A percentile compares a stretch with the other conserved stretches of the same genome.
phyloP scores from a whole-genome alignment of 2,329 filamentous ascomycete genomes.

The Macrophomina tecta region DNA sequence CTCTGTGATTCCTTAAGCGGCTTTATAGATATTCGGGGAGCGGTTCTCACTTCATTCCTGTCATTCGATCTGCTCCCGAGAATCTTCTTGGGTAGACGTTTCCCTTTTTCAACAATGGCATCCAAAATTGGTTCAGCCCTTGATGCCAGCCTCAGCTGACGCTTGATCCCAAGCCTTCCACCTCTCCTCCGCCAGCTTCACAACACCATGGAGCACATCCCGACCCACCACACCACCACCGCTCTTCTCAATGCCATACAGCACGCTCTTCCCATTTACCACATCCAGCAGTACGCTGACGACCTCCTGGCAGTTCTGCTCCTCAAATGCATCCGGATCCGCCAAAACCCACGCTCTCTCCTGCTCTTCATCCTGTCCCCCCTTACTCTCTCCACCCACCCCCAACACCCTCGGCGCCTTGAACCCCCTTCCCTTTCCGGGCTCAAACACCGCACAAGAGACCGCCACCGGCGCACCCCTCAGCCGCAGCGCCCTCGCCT shows the following conservation, averaged over 20 bases:
- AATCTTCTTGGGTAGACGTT: not conserved
- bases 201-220: slow-evolving; percentile 65
- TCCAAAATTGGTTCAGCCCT: not conserved
- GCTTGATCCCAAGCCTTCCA: slow-evolving; percentile 64
- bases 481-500: slow-evolving; percentile 64
- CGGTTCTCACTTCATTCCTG: not conserved
- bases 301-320: slow-evolving; percentile 80
- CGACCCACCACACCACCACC: slow-evolving; percentile 76
- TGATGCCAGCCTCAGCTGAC: not conserved
- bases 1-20: no score
- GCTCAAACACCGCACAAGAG: slow-evolving; percentile 76
- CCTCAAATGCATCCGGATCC: slow-evolving; percentile 90
- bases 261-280: slow-evolving; percentile 68
- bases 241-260: slow-evolving; percentile 78
- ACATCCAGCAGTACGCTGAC: slow-evolving; percentile 80
- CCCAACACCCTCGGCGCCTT: slow-evolving; percentile 21
- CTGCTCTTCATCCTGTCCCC: slow-evolving; percentile 41
- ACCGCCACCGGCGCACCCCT: slow-evolving; percentile 74
- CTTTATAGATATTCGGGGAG: no score
- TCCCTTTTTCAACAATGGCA: not conserved
- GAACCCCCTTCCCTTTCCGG: slow-evolving; percentile 31
- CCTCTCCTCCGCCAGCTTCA: slow-evolving; percentile 65
- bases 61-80: not conserved
- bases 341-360: slow-evolving; percentile 71
- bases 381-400: slow-evolving; percentile 49